Percentiles rank a stretch among this genome's conserved stretches.
These are phyloP conservation scores for Wickerhamiella dianesei DNA, from an alignment of 805 yeast species.

Conservation along the genomic window DNA sequence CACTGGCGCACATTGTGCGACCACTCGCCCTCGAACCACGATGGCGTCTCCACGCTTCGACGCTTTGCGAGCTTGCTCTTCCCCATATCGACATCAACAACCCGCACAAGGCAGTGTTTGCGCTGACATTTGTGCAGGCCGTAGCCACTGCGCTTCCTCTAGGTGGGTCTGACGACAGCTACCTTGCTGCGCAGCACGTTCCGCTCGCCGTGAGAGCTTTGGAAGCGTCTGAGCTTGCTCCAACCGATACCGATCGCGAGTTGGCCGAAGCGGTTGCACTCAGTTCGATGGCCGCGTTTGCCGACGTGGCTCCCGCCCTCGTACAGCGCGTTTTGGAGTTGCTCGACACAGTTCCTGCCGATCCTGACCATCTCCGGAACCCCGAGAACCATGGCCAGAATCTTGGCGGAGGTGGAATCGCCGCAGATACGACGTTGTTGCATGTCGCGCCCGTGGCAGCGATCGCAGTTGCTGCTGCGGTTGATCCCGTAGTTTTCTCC, in stretches of 20 bases:
- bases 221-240: slow-evolving; percentile 1
- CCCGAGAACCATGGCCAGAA: neutral
- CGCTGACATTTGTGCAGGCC: slow-evolving; percentile 56
- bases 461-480: neutral
- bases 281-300: slow-evolving; percentile 63
- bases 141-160: slow-evolving; percentile 62
- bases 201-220: slow-evolving; percentile 11
- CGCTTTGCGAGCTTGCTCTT: slow-evolving; percentile 52
- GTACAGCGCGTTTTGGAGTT: slow-evolving; percentile 46
- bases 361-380: slow-evolving; percentile 12
- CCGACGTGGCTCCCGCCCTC: slow-evolving; percentile 42
- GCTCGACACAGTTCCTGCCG: slow-evolving; percentile 56
- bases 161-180: slow-evolving; percentile 17
- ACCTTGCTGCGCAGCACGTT: slow-evolving; percentile 9
- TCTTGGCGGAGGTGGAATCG: neutral
- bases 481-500: neutral
- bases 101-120: slow-evolving; percentile 51
- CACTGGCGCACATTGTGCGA: slow-evolving; percentile 50
- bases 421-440: slow-evolving; percentile 5
- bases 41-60: slow-evolving; percentile 65
- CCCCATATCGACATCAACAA: slow-evolving; percentile 88
- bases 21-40: slow-evolving; percentile 49
- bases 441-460: neutral
- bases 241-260: slow-evolving; percentile 27
- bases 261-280: slow-evolving; percentile 43